A percentile compares a stretch with the other conserved stretches of the same genome.
These are phyloP conservation scores for Boletus edulis DNA, from an alignment of 768 basidiomycete species.

Conservation along the genomic window DNA sequence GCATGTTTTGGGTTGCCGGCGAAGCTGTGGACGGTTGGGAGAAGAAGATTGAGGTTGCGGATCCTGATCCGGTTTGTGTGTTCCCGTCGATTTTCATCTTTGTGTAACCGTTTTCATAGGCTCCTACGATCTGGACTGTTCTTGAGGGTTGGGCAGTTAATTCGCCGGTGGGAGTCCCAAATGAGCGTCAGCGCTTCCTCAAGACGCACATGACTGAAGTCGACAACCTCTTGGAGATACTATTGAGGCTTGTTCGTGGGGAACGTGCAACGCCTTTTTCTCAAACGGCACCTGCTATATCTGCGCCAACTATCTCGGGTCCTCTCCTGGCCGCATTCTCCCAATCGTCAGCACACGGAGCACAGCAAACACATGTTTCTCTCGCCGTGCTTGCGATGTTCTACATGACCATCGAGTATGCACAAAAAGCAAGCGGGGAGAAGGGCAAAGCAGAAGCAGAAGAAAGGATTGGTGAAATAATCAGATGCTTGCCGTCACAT, in stretches of 20 bases:
- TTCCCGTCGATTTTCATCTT: neutral
- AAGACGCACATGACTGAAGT: conserved; percentile 83
- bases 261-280: conserved; percentile 75
- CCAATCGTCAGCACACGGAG: conserved; percentile 75
- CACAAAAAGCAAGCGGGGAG: conserved; percentile 63
- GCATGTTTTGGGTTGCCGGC: conserved; percentile 84
- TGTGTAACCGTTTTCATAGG: conserved; percentile 42
- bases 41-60: conserved; percentile 86
- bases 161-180: conserved; percentile 70
- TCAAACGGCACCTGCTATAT: conserved; percentile 57
- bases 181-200: conserved; percentile 84
- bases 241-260: conserved; percentile 88
- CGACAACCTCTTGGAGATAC: conserved; percentile 89
- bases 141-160: conserved; percentile 89
- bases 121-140: conserved; percentile 88
- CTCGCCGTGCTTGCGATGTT: conserved; percentile 92
- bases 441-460: conserved; percentile 73
- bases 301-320: conserved; percentile 62
- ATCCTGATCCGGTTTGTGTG: conserved; percentile 88
- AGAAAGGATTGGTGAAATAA: conserved; percentile 81
- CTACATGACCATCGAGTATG: conserved; percentile 80
- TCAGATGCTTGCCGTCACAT: conserved; percentile 83
- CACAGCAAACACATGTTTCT: conserved; percentile 92
- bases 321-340: conserved; percentile 68
- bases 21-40: conserved; percentile 91